Conservation (phyloP, 805 yeast genomes). For the Saturnispora gosingensis region DNA sequence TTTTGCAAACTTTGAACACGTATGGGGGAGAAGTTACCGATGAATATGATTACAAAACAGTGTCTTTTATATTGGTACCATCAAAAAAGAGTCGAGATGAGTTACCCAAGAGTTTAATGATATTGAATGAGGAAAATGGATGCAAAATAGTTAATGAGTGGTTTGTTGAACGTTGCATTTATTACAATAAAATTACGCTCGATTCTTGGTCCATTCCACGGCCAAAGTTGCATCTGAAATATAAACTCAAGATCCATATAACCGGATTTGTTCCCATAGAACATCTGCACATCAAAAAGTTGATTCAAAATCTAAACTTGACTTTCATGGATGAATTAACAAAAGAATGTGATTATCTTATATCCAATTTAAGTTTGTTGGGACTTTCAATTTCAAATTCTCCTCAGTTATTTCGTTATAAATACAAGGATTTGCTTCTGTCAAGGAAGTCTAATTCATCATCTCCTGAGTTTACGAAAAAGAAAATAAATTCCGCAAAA, state of each 20-base stretch:
- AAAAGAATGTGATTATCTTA: slow-evolving; percentile 43
- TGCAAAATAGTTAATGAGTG: slow-evolving; percentile 26
- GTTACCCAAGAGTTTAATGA: slow-evolving; percentile 14
- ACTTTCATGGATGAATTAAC: slow-evolving; percentile 40
- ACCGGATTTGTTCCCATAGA: slow-evolving; percentile 27
- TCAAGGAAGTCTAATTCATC: slow-evolving; percentile 7
- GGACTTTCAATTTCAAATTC: slow-evolving; percentile 33
- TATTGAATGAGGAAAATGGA: slow-evolving; percentile 15
- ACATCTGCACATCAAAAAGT: slow-evolving; percentile 35
- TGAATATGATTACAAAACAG: slow-evolving; percentile 23
- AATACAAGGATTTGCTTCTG: slow-evolving; percentile 25
- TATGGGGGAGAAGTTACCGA: slow-evolving; percentile 20
- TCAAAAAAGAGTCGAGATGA: slow-evolving; percentile 13
- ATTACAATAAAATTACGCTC: slow-evolving; percentile 11
- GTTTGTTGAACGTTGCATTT: slow-evolving; percentile 26
- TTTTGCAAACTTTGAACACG: slow-evolving; percentile 11
- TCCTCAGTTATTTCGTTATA: slow-evolving; percentile 33
- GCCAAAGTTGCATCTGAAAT: slow-evolving; percentile 20
- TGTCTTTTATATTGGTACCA: slow-evolving; percentile 28
- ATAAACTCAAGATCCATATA: slow-evolving; percentile 26
- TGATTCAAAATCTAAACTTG: slow-evolving; percentile 48
- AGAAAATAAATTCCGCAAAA: slow-evolving; percentile 50
- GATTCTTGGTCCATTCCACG: slow-evolving; percentile 26
- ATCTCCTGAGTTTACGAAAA: slow-evolving; percentile 32
- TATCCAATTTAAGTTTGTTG: slow-evolving; percentile 42